Base-by-base conservation (phyloP, 306 rosid species). In the Ormosia emarginata region DNA sequence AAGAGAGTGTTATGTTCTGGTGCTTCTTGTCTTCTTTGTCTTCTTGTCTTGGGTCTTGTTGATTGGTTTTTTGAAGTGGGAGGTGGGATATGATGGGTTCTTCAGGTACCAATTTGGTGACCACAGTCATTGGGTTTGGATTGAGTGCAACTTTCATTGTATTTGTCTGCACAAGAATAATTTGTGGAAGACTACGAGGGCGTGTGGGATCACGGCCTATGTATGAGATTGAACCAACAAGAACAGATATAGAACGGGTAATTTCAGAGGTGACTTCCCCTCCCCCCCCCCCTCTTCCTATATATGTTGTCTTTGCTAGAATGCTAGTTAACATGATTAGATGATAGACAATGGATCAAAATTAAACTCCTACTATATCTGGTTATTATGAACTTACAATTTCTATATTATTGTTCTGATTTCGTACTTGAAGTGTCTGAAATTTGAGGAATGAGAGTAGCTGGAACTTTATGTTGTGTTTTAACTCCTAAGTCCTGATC, bases 71-170 rank as follows among this genome's bases (percentile, higher is more conserved):
- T 74, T 58, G 66, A 30, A 69, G 24, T 15, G 43, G 61, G 83
- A 41, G 33, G 24, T 68, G 73, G 75, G 56, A 77, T 86, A 80
- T 72, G 83, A 82, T 87, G 87, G 81, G 89, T 70, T 84, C 84
- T 83, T 47, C 89, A 3, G 78, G 84, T 68, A 88, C 88, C 81
- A 93, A 93, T 87, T 86, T 91, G 89, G 74, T 89, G 64, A 95
- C 93, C 32, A 90, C 98, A 79, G 68, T 89, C 24, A 85, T 95
- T 82, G 99, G 99, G 55, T 95, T 95, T 86, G 99, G 96, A 52
- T 81, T 95, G 90, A 95, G 99, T 85, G 96, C 98, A 44, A 90
- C 98, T 61, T 95, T 95, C 87, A 95, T 95, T 66, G 92, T 95
- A 24, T 95, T 95, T 83, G 95, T 95, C 3, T 95, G 99, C 80